Evolutionary conservation across 2,329 filamentous ascomycete species (phyloP).

Genomic region (Colletotrichum agaves): DNA sequence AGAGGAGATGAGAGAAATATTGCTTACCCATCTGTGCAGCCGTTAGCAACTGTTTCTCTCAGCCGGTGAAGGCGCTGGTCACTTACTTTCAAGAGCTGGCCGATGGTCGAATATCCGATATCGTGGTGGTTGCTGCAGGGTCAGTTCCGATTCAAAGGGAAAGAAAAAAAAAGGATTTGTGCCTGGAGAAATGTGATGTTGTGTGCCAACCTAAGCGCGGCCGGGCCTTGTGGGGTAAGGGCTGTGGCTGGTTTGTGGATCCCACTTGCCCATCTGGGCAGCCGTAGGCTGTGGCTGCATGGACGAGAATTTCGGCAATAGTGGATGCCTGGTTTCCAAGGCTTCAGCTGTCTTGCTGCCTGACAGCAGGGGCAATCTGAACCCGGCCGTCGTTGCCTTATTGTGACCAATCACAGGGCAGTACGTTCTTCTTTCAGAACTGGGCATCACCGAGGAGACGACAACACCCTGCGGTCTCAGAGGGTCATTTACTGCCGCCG

Average conservation of each 20-base stretch:
- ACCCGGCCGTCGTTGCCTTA: background rate
- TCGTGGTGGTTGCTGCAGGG: constrained; percentile 38
- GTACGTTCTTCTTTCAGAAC: background rate
- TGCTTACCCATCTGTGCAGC: constrained; percentile 70
- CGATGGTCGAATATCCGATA: constrained; percentile 39
- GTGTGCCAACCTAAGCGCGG: constrained; percentile 27
- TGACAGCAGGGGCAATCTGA: background rate
- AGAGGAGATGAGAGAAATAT: constrained; percentile 36
- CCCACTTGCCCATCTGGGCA: background rate
- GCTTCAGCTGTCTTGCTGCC: background rate
- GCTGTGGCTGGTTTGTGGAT: constrained; percentile 7
- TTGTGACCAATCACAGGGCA: constrained; percentile 25
- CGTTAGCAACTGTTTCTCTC: constrained; percentile 48
- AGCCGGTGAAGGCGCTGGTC: background rate
- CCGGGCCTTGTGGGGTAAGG: constrained; percentile 6
- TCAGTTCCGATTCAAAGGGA: constrained; percentile 24
- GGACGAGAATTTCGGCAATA: background rate
- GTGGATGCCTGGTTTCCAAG: background rate
- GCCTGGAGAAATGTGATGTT: constrained; percentile 29
- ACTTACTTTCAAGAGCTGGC: constrained; percentile 40
- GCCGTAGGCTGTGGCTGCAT: background rate
- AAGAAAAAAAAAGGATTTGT: constrained; percentile 32
- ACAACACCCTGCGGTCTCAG: background rate
- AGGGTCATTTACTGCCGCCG: background rate
- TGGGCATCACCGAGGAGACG: constrained; percentile 22